Evolutionary conservation across 345 rosid genomes (phyloP).

Genomic region (Melastoma malabathricum): DNA sequence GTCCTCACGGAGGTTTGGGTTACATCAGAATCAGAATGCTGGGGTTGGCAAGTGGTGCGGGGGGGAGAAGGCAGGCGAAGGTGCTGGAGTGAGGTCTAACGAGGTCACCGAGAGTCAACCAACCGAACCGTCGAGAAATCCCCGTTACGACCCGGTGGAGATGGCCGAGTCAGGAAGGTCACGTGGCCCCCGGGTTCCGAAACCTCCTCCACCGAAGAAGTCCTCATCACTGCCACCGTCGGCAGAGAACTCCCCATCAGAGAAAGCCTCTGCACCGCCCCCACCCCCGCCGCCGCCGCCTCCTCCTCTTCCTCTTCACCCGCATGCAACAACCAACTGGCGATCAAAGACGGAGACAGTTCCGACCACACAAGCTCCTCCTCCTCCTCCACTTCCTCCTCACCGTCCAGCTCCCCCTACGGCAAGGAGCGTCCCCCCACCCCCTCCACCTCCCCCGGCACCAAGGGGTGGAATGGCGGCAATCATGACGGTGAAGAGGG

Average conservation of each 20-base stretch:
- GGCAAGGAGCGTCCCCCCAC: slow-evolving; percentile 6
- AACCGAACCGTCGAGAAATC: slow-evolving; percentile 30
- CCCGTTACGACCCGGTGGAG: slow-evolving; percentile 57
- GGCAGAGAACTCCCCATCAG: slow-evolving; percentile 3
- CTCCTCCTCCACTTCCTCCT: slow-evolving; percentile 20
- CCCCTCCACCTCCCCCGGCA: slow-evolving; percentile 76
- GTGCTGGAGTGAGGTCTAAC: slow-evolving; percentile 10
- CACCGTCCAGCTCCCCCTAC: background rate
- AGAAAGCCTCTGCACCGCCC: too few relatives aligned
- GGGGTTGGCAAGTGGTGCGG: slow-evolving; percentile 19
- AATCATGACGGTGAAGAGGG: slow-evolving; percentile 62
- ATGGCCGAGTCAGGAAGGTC: slow-evolving; percentile 48
- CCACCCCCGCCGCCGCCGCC: too few relatives aligned
- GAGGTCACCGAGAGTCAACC: slow-evolving; percentile 17
- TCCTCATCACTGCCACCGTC: slow-evolving; percentile 16
- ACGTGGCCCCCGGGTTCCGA: slow-evolving; percentile 73
- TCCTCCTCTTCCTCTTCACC: too few relatives aligned
- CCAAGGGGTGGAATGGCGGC: slow-evolving; percentile 27
- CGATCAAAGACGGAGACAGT: background rate
- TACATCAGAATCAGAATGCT: too few relatives aligned
- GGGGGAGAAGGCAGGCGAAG: slow-evolving; percentile 24
- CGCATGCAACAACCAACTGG: too few relatives aligned
- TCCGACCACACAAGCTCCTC: slow-evolving; percentile 5
- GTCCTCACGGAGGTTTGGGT: slow-evolving; percentile 52
- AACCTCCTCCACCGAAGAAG: slow-evolving; percentile 68